Evolutionary conservation across 2,329 filamentous ascomycete species (phyloP).

Genomic region (Pseudohalonectria lignicola): DNA sequence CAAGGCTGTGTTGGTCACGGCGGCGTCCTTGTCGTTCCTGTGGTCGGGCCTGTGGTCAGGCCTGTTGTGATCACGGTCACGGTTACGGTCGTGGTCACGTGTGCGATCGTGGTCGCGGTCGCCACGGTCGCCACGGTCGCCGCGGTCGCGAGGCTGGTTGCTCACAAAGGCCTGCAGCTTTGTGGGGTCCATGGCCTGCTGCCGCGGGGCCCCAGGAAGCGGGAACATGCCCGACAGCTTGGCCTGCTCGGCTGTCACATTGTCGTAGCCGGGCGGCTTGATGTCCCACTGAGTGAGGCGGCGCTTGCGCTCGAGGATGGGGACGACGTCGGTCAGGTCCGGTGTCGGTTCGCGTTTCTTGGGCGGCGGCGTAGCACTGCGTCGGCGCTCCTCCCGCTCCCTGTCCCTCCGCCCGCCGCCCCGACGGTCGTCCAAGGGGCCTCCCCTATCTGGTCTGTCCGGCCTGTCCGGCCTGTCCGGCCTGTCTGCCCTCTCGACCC

Average conservation of each 20-base stretch:
- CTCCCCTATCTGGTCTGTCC: no score
- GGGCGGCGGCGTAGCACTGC: slow-evolving; percentile 68
- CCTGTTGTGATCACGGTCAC: no score
- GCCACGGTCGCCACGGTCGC: not conserved
- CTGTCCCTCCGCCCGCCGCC: slow-evolving; percentile 29
- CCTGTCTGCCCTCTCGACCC: no score
- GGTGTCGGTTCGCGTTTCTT: slow-evolving; percentile 95
- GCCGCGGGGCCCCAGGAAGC: slow-evolving; percentile 84
- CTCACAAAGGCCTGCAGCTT: slow-evolving; percentile 95
- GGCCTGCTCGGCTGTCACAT: slow-evolving; percentile 94
- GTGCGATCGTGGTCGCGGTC: not conserved
- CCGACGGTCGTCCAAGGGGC: slow-evolving; percentile 25
- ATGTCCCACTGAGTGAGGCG: slow-evolving; percentile 99
- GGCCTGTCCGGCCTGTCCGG: no score
- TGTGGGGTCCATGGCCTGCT: slow-evolving; percentile 89
- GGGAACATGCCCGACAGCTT: slow-evolving; percentile 99
- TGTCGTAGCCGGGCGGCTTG: slow-evolving; percentile 95
- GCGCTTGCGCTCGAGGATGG: slow-evolving; percentile 76
- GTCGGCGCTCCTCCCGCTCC: slow-evolving; percentile 50
- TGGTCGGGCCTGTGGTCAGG: no score
- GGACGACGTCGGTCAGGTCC: slow-evolving; percentile 78
- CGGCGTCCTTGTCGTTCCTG: slow-evolving; percentile 17
- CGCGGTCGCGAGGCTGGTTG: slow-evolving; percentile 56
- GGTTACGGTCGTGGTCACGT: not conserved
- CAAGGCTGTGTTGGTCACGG: slow-evolving; percentile 63